Evolutionary conservation across 768 basidiomycete genomes (phyloP), one percentile per base, ranked within the genome.

Genomic region (Lentinus tigrinus): DNA sequence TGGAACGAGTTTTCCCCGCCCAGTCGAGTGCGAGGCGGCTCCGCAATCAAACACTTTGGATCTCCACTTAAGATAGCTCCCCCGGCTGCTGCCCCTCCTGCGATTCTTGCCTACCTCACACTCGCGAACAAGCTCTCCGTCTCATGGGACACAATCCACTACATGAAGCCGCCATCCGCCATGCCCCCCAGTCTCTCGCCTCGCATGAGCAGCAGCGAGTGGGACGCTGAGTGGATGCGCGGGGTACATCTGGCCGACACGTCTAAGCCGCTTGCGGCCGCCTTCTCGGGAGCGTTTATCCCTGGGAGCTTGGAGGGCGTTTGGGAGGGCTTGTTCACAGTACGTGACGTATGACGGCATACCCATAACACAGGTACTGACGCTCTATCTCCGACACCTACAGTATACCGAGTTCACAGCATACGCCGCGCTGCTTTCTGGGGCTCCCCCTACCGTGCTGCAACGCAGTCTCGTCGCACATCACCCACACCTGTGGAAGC

Each of bases 401-500:
- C 68, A 92, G 89, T 93, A 90, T 66, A 85, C 84, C 19, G 90
- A 93, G 63, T 98, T 97, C 69, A 83, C 84, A 38, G 87, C 89
- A 7, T 98, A 96, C 66, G 86, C 88, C 23, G 81, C 81, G 21
- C 78, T 95, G 56, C 78, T 91, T n/a, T 77, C 81, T 7, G 92
- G 90, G 19, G 87, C 78, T 0, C 72, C 82, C 4, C 88, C 91
- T 3, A 70, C 80, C 0, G 76, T 81, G 9, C 73, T 96, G n/a
- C 85, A 90, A 63, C 82, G 85, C 42, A 87, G 88, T 44, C 77
- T 86, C 47, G 85, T 91, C 26, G 92, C 89, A 1, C 83, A 88
- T 63, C 94, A 98, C 70, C 85, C 83, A 17, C 95, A 97, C 68
- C 93, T 93, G 0, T 96, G 94, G 93, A 88, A 86, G 66, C 73